phyloP scores from a whole-genome alignment of 202 grass and related monocot species.

The Digitaria exilis region DNA sequence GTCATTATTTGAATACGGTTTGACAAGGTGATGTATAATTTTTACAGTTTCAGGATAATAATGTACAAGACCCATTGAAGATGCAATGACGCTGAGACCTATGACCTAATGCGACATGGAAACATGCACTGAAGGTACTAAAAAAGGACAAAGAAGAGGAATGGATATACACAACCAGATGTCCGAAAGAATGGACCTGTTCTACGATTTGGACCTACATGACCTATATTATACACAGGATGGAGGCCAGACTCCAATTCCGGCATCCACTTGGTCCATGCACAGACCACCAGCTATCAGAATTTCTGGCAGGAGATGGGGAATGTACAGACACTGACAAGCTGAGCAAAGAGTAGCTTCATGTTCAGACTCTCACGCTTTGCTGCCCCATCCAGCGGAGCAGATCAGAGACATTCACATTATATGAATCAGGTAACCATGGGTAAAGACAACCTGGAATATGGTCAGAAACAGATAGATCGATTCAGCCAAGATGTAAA shows the following conservation, averaged over 20 bases:
- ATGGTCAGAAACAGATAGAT: conserved; percentile 10
- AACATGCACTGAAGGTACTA: conserved; percentile 21
- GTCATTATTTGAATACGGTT: conserved; percentile 44
- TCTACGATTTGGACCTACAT: conserved; percentile 61
- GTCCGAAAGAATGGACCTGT: conserved; percentile 57
- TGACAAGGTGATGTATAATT: conserved; percentile 34
- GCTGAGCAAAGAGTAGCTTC: conserved; percentile 36
- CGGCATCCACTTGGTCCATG: conserved; percentile 49
- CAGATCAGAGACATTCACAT: conserved; percentile 49
- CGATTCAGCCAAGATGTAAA: conserved; percentile 3
- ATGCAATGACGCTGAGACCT: conserved; percentile 33
- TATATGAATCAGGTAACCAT: conserved; percentile 52
- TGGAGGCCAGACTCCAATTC: conserved; percentile 59
- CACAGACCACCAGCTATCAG: conserved; percentile 61
- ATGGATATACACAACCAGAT: conserved; percentile 50
- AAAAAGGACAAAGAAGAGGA: conserved; percentile 12
- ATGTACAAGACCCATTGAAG: conserved; percentile 27
- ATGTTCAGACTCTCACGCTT: conserved; percentile 38
- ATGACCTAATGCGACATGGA: conserved; percentile 22
- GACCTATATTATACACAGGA: conserved; percentile 58
- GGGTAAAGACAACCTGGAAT: conserved; percentile 53
- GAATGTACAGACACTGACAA: conserved; percentile 69
- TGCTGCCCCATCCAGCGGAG: conserved; percentile 40
- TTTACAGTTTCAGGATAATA: conserved; percentile 44
- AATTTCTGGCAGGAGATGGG: conserved; percentile 59